Evolutionary conservation across 208 protist species (phyloP), one percentile per base, ranked within the genome.

Genomic region (Trypanosoma avium): DNA sequence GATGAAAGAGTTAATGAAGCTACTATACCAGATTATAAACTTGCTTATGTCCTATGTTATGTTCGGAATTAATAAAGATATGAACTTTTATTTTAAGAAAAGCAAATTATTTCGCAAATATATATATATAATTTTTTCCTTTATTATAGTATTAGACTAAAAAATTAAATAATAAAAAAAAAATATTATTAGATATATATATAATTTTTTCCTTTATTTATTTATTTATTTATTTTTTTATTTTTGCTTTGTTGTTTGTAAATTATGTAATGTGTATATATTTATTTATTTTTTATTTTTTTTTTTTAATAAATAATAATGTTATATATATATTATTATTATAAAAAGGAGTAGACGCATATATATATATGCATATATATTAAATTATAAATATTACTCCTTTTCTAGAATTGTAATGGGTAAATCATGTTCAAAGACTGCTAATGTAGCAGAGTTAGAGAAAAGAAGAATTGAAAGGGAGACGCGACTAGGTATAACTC

Each of bases 11-110:
- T 94, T n/a, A 66, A 27, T 19, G 26, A 61, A 21, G 71, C 70
- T 8, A 63, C 63, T 0, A 9, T 26, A 26, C 79, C 87, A 6
- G 67, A 90, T 64, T 81, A 82, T 70, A 26, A 58, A 9, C 69
- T 77, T 13, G 88, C 80, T 12, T 97, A 97, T 45, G 84, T 95
- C 49, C 63, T 97, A 32, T 97, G 86, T 61, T 97, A 93, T 47
- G 62, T 78, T 0, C 54, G 70, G 4, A 50, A 45, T 38, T 13
- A 13, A 27, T 73, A 55, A 66, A 43, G 2, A 55, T 30, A 60
- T 7, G 33, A 22, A 46, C 4, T 19, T n/a, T n/a, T n/a, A n/a
- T n/a, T n/a, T n/a, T n/a, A 29, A 54, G 19, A 19, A 33, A 32
- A 48, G 40, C 13, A 52, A 62, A 33, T 38, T 24, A 52, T 9